Evolutionary conservation across 1,139 yeast species (phyloP), one percentile per base, ranked within the genome.

Genomic region (Saccharomyces hybrid): DNA sequence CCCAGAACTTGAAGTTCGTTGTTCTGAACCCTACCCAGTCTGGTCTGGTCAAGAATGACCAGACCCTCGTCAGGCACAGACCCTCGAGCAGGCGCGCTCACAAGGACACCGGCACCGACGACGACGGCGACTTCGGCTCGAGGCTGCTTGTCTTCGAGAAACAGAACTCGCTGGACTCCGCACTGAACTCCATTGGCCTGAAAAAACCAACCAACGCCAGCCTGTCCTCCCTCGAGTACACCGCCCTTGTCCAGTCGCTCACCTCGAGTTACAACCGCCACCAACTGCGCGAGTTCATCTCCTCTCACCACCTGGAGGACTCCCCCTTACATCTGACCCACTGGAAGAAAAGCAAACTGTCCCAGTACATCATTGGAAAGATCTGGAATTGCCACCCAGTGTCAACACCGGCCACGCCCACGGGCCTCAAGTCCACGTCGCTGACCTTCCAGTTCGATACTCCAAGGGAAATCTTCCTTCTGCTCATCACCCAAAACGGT

Each of bases 381-480:
- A 62, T 74, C 41, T 80, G 84, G 84, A 59, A 67, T 1, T 60
- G 78, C n/a, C 42, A 34, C 3, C 42, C 23, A n/a, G 7, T 2
- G 11, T 34, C 42, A 14, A 34, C 42, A 16, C 20, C 20, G 20
- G 1, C 20, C 20, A 16, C 20, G 9, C 42, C 41, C 42, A 34
- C 42, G 42, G 42, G 42, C 13, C 6, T 34, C 60, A 67, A 13
- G 68, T 70, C 23, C 68, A 70, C 49, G 63, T 69, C 13, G 68
- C 77, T 20, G 71, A 70, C 52, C 55, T 67, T 13, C 56, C 59
- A 47, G 58, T 61, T 13, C 42, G 42, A 34, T 8, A 5, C 42
- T 3, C 42, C 42, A 2, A 59, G 64, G 49, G 66, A 63, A 47
- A 60, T 67, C 50, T 66, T 66, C 50, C 54, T 68, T 9, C 51